A percentile compares a stretch with the other conserved stretches of the same genome.
These are phyloP conservation scores for Phialemoniopsis sp. DNA, from an alignment of 2,329 filamentous ascomycete species.

Conservation along the genomic window DNA sequence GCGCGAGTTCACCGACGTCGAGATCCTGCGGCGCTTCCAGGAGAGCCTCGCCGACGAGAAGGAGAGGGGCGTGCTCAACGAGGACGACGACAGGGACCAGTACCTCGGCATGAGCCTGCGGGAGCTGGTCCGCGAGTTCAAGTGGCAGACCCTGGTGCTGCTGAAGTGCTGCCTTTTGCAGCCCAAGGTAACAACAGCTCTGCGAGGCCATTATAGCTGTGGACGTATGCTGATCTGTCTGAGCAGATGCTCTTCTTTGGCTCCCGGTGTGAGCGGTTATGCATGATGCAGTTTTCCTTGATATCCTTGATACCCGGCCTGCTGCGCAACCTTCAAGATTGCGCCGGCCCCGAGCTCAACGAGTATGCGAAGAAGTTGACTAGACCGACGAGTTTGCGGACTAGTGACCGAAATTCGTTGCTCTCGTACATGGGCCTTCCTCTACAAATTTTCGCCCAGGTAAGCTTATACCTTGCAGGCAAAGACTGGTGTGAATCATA, in stretches of 20 bases:
- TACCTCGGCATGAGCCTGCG: conserved; percentile 85
- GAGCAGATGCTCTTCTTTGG: conserved; percentile 95
- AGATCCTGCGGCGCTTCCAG: conserved; percentile 87
- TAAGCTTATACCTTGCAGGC: conserved; percentile 26
- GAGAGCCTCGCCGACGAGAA: conserved; percentile 76
- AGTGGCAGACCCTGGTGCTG: conserved; percentile 88
- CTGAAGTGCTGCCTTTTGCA: conserved; percentile 93
- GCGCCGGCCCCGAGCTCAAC: conserved; percentile 89
- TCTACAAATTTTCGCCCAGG: conserved; percentile 91
- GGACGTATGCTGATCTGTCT: no score
- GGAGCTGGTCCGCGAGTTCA: conserved; percentile 91
- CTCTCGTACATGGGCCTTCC: conserved; percentile 93
- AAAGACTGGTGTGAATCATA: no score
- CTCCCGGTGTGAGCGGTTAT: conserved; percentile 89
- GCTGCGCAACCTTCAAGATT: conserved; percentile 88
- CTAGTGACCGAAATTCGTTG: conserved; percentile 86
- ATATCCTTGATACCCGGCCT: conserved; percentile 93
- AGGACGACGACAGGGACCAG: conserved; percentile 74
- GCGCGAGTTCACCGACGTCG: conserved; percentile 83
- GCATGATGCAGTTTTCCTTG: conserved; percentile 97
- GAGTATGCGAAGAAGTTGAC: conserved; percentile 71
- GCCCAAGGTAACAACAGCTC: conserved; percentile 89
- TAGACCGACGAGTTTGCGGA: conserved; percentile 80
- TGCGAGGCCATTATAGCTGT: background rate
- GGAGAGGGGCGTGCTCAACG: conserved; percentile 48